Conservation (phyloP, 2,329 filamentous ascomycete genomes). For the Trichothecium sympodiale region DNA sequence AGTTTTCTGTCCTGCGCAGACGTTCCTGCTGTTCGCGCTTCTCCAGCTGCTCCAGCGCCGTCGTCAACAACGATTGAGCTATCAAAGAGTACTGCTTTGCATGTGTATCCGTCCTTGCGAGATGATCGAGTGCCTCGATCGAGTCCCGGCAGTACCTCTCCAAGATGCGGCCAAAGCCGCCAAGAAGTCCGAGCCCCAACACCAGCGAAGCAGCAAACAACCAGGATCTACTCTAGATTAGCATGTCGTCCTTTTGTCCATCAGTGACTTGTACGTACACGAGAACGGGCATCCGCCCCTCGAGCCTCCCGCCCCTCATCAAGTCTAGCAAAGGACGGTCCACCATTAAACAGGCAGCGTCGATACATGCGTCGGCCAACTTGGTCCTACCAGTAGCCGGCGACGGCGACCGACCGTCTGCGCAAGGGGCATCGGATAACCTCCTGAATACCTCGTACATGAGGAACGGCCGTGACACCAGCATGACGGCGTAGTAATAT, state of each 20-base stretch:
- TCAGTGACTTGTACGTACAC: slow-evolving; percentile 25
- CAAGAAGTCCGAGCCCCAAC: slow-evolving; percentile 37
- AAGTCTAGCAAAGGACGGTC: slow-evolving; percentile 31
- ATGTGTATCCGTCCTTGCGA: slow-evolving; percentile 36
- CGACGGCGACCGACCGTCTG: slow-evolving; percentile 7
- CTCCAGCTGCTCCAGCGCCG: slow-evolving; percentile 35
- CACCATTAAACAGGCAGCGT: slow-evolving; percentile 42
- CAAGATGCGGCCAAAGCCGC: slow-evolving; percentile 38
- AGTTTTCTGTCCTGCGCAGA: slow-evolving; percentile 35
- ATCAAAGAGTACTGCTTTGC: slow-evolving; percentile 42
- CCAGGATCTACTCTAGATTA: slow-evolving; percentile 30
- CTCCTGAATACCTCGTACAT: slow-evolving; percentile 42
- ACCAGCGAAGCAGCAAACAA: slow-evolving; percentile 42
- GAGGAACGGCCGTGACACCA: slow-evolving; percentile 42
- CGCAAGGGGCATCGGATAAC: slow-evolving; percentile 21
- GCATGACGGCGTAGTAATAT: slow-evolving; percentile 47
- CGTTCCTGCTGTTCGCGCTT: slow-evolving; percentile 35
- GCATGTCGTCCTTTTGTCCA: background rate
- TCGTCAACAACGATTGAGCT: slow-evolving; percentile 35
- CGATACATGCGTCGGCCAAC: slow-evolving; percentile 43
- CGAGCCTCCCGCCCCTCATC: slow-evolving; percentile 28
- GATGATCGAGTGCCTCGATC: slow-evolving; percentile 36
- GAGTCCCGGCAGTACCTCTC: slow-evolving; percentile 38
- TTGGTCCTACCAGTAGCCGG: slow-evolving; percentile 32
- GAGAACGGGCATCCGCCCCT: slow-evolving; percentile 34